phyloP scores from a whole-genome alignment of 2,329 filamentous ascomycete species.

The Zymoseptoria passerinii region DNA sequence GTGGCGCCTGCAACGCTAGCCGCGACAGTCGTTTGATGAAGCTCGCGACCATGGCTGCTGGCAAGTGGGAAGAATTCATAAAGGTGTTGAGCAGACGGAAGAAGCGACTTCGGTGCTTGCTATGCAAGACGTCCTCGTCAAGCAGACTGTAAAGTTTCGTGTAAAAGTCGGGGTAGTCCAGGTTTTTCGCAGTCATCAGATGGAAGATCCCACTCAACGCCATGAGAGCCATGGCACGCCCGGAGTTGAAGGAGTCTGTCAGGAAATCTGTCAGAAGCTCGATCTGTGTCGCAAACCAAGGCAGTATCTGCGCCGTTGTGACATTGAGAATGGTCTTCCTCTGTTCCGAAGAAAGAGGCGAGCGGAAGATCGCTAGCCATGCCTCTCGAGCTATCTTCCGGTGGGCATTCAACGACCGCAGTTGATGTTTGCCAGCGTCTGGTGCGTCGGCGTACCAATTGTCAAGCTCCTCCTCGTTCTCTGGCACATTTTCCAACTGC shows the following conservation, averaged over 20 bases:
- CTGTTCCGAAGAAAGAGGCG: slow-evolving; percentile 60
- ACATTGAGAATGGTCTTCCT: slow-evolving; percentile 69
- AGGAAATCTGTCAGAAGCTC: slow-evolving; percentile 93
- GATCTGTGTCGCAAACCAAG: slow-evolving; percentile 72
- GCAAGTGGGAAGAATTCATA: slow-evolving; percentile 82
- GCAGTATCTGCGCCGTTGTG: slow-evolving; percentile 70
- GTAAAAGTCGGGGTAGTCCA: slow-evolving; percentile 82
- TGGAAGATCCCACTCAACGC: slow-evolving; percentile 92
- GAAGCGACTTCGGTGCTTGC: slow-evolving; percentile 86
- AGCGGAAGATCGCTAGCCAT: slow-evolving; percentile 70
- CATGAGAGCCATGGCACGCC: slow-evolving; percentile 77
- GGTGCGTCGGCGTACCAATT: slow-evolving; percentile 60
- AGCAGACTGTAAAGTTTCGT: slow-evolving; percentile 87
- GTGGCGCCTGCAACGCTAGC: slow-evolving; percentile 77
- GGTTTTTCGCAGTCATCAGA: slow-evolving; percentile 83
- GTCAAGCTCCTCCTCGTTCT: slow-evolving; percentile 56
- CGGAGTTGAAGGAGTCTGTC: slow-evolving; percentile 83
- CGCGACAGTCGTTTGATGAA: slow-evolving; percentile 92
- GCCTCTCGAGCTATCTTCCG: slow-evolving; percentile 76
- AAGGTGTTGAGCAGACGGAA: slow-evolving; percentile 89
- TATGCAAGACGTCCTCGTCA: slow-evolving; percentile 78
- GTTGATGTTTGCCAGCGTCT: slow-evolving; percentile 57
- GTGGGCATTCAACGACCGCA: slow-evolving; percentile 60
- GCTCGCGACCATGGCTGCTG: slow-evolving; percentile 80
- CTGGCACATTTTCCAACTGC: slow-evolving; percentile 62